phyloP scores from a whole-genome alignment of 129 eudicot genomes.

The Lonicera japonica region DNA sequence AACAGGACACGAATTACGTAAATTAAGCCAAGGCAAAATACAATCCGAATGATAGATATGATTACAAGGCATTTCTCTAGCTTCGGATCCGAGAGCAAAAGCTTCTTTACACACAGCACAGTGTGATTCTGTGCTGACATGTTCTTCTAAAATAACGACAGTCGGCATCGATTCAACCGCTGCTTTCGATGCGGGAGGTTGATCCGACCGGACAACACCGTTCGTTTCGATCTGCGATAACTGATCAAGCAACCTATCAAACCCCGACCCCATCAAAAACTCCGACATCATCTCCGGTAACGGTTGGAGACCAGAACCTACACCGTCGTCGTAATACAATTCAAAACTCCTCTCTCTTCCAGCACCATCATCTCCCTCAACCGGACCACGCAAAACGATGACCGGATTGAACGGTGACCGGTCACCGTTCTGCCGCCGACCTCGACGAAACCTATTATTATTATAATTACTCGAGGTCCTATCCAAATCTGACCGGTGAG shows the following conservation, averaged over 20 bases:
- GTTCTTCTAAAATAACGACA: constrained; percentile 31
- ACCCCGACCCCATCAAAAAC: constrained; percentile 65
- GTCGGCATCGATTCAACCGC: constrained; percentile 58
- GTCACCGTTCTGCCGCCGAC: constrained; percentile 41
- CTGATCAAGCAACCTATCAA: constrained; percentile 63
- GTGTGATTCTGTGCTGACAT: constrained; percentile 49
- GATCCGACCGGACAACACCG: constrained; percentile 38
- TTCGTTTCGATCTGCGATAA: constrained; percentile 58
- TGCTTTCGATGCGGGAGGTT: constrained; percentile 64
- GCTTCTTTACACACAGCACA: constrained; percentile 76
- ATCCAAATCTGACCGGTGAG: constrained; percentile 11
- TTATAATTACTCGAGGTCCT: background rate
- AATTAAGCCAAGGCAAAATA: constrained; percentile 63
- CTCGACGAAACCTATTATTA: constrained; percentile 15
- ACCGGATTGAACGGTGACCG: constrained; percentile 68
- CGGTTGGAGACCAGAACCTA: constrained; percentile 61
- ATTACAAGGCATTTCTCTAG: constrained; percentile 84
- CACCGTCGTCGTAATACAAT: constrained; percentile 65
- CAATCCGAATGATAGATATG: constrained; percentile 81
- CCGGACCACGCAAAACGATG: constrained; percentile 43
- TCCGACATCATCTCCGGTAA: constrained; percentile 68
- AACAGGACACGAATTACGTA: constrained; percentile 72
- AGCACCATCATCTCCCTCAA: constrained; percentile 1
- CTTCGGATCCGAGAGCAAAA: constrained; percentile 45
- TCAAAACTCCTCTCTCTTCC: constrained; percentile 32